These are phyloP conservation scores for Solanum aculeatissimum DNA, from an alignment of 305 asterid species.

Conservation along the genomic window DNA sequence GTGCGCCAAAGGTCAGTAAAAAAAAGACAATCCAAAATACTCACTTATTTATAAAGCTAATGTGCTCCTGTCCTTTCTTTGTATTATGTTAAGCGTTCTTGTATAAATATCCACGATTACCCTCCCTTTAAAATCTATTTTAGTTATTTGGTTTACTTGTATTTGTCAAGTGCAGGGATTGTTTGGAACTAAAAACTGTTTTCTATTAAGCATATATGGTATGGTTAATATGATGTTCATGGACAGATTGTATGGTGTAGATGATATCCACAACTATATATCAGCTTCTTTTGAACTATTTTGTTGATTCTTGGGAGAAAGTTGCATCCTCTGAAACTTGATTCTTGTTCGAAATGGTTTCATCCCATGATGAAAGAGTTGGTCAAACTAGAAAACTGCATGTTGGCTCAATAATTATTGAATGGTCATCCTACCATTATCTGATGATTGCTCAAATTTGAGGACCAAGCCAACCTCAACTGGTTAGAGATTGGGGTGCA, in stretches of 20 bases:
- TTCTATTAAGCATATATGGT: neutral
- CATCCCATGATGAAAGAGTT: neutral
- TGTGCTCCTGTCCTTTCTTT: neutral
- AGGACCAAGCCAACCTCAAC: neutral
- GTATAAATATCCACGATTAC: neutral
- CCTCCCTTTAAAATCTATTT: neutral
- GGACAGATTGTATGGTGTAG: neutral
- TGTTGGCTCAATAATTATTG: neutral
- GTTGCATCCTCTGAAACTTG: neutral
- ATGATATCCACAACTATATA: neutral
- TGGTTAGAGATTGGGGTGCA: neutral
- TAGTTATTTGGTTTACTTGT: neutral
- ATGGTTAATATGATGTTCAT: neutral
- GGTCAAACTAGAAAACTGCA: neutral
- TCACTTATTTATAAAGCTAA: neutral
- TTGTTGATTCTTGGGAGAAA: neutral
- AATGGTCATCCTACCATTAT: neutral
- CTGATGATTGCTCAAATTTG: neutral
- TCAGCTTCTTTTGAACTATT: neutral
- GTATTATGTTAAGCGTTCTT: neutral
- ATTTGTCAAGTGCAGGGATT: neutral
- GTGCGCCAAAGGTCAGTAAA: too few species aligned
- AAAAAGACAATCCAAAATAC: too few species aligned
- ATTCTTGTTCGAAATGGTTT: neutral
- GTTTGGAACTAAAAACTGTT: neutral